Conservation (phyloP, 1,139 yeast species). For the Geotrichum siamense region DNA sequence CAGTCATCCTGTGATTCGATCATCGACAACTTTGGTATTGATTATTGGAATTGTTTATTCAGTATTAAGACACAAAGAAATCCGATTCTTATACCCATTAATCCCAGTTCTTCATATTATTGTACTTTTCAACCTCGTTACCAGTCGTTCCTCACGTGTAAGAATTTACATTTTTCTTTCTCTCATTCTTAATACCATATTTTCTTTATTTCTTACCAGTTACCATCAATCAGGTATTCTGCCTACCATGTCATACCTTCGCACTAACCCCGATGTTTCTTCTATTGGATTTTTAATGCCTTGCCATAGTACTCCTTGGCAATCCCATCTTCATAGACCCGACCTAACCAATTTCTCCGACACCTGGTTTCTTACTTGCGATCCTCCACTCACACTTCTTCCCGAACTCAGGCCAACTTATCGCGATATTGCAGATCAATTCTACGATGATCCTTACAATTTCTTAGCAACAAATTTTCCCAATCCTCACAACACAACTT, state of each 20-base stretch:
- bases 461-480: constrained; percentile 46
- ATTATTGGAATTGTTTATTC: constrained; percentile 44
- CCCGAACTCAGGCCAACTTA: constrained; percentile 41
- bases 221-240: constrained; percentile 83
- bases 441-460: constrained; percentile 56
- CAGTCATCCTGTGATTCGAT: background rate
- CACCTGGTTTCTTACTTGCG: constrained; percentile 81
- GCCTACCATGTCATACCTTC: constrained; percentile 51
- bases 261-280: constrained; percentile 30
- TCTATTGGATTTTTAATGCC: constrained; percentile 82
- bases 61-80: constrained; percentile 73
- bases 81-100: constrained; percentile 80
- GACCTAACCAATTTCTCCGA: constrained; percentile 32
- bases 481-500: constrained; percentile 20
- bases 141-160: constrained; percentile 20
- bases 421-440: constrained; percentile 78
- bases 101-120: constrained; percentile 58
- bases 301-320: constrained; percentile 97
- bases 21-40: constrained; percentile 35
- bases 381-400: constrained; percentile 59
- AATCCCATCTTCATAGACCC: constrained; percentile 64
- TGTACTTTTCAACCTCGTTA: constrained; percentile 7
- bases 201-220: constrained; percentile 50
- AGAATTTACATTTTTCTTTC: background rate
- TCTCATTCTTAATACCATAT: constrained; percentile 39